These are phyloP conservation scores for Dioscorea zingiberensis DNA, from an alignment of 106 monocot species.

Conservation along the genomic window DNA sequence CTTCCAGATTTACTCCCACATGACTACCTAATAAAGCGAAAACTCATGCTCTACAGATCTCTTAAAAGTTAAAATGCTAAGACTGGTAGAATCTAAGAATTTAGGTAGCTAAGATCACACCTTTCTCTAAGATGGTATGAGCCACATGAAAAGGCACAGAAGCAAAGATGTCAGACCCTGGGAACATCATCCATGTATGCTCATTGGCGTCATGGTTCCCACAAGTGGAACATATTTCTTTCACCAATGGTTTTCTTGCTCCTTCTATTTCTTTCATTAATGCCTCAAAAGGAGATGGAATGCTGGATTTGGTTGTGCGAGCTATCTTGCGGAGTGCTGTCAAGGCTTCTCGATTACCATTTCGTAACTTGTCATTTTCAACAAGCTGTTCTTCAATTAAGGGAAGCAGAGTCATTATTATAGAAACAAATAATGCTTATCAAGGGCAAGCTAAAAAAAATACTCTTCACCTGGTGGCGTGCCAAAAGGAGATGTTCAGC, in stretches of 20 bases:
- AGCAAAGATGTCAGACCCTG: constrained; percentile 82
- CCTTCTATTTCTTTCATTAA: constrained; percentile 76
- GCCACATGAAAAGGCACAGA: constrained; percentile 84
- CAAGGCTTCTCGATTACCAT: constrained; percentile 80
- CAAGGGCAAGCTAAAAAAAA: neutral
- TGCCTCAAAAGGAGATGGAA: constrained; percentile 73
- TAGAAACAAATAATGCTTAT: neutral
- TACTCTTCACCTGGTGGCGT: constrained; percentile 52
- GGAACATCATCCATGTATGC: constrained; percentile 84
- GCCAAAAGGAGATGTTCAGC: constrained; percentile 84
- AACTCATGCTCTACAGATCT: no score
- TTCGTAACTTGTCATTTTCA: constrained; percentile 81
- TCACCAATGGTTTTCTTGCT: constrained; percentile 39
- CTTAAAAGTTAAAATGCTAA: no score
- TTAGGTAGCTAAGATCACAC: constrained; percentile 15
- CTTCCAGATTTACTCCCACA: no score
- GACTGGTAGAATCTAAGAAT: no score
- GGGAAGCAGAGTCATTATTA: neutral
- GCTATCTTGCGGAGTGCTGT: constrained; percentile 89
- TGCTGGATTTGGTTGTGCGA: constrained; percentile 81
- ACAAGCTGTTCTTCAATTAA: constrained; percentile 42
- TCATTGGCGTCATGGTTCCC: constrained; percentile 73
- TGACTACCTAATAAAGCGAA: no score
- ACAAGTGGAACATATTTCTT: constrained; percentile 88
- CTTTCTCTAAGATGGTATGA: constrained; percentile 75